Base-by-base conservation (phyloP, 1,139 yeast genomes). In the Saccharomycopsis crataegensis region DNA sequence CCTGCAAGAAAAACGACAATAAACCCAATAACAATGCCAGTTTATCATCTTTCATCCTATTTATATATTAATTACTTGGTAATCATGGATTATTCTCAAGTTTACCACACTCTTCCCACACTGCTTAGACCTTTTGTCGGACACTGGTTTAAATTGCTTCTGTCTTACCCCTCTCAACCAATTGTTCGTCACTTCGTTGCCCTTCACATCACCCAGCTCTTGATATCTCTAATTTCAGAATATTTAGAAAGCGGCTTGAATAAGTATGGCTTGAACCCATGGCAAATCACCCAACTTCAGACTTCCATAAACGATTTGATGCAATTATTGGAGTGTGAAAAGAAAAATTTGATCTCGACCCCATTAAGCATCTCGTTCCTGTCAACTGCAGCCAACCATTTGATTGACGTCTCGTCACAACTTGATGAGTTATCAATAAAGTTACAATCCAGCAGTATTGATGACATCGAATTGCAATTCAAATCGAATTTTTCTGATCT, bases 261-360 rank as follows among this genome's bases (percentile, higher is more conserved):
- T 16, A n/a, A 11, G 17, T 45, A 38, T 37, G 16, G 44, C n/a
- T 40, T 54, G 17, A 32, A 38, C 34, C 49, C 28, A 16, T 33
- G 43, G 5, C 43, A 54, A 17, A 11, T 51, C 34, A 48, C 46
- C n/a, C 34, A 46, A 8, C 28, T 53, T n/a, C 51, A 51, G 38
- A 16, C 22, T 9, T 33, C 34, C 11, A 16, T 42, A 12, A 48
- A 22, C 5, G 14, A 32, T n/a, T 22, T 44, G 22, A 31, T 51
- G 12, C 14, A 16, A 9, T 12, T 49, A 28, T 42, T 51, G 8
- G 51, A 51, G 51, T 14, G 32, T 28, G 14, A 48, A 37, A 14
- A 44, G 16, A 22, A 2, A 12, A 22, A 42, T 9, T 16, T 42
- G 28, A 22, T 22, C 4, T 3, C 28, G 28, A 22, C 28, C 4